Evolutionary conservation across 495 filamentous ascomycete genomes (phyloP).

Genomic region (Neurospora sp.): DNA sequence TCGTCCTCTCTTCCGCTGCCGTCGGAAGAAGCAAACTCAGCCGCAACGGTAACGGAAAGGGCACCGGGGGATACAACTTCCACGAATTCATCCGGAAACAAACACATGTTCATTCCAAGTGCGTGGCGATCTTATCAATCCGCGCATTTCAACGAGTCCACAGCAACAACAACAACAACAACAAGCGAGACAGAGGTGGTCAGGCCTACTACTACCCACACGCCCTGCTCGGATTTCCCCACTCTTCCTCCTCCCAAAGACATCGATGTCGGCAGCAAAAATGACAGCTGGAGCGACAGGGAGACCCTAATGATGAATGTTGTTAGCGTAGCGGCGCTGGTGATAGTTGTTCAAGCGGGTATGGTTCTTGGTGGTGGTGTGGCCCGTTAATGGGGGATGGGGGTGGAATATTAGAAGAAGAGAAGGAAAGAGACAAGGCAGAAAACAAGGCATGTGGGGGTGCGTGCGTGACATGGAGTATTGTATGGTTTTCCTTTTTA

Average conservation of each 20-base stretch:
- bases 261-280: no score
- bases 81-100: no score
- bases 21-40: not conserved
- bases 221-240: no score
- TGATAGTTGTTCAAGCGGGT: not conserved
- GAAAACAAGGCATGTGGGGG: no score
- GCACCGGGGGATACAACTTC: not conserved
- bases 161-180: not conserved
- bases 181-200: not conserved
- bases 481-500: no score
- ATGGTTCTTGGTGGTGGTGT: not conserved
- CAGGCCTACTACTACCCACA: no score
- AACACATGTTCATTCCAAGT: not conserved
- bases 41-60: not conserved
- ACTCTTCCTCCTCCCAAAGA: no score
- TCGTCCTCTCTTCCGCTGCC: not conserved
- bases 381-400: not conserved
- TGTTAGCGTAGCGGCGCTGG: not conserved
- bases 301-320: not conserved
- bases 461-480: not conserved
- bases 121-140: not conserved
- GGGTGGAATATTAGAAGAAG: not conserved
- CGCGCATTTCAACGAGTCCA: not conserved
- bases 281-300: not conserved
- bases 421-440: not conserved